phyloP scores from a whole-genome alignment of 75 land plant species.

The Selaginella tamariscina region DNA sequence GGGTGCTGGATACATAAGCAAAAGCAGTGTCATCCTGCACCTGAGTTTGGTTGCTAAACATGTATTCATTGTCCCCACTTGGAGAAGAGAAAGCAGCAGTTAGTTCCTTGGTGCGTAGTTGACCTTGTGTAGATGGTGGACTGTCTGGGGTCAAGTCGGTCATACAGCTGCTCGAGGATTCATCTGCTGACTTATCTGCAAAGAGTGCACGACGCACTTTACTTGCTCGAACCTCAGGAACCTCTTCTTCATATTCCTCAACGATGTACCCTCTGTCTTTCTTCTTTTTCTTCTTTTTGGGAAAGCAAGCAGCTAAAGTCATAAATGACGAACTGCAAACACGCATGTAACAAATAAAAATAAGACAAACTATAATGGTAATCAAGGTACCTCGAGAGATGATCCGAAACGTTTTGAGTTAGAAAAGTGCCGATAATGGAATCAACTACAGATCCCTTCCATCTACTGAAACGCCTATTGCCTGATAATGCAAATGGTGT shows the following conservation, averaged over 20 bases:
- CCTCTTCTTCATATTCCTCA: background rate
- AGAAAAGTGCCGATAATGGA: constrained; percentile 91
- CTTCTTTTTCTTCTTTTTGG: background rate
- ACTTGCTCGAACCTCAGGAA: background rate
- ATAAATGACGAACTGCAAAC: background rate
- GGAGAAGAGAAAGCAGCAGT: too few species aligned
- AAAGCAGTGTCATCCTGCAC: too few species aligned
- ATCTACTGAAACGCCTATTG: constrained; percentile 70
- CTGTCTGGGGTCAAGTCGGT: too few species aligned
- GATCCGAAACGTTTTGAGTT: constrained; percentile 96
- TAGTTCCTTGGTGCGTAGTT: too few species aligned
- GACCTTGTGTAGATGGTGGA: too few species aligned
- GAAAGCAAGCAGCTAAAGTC: background rate
- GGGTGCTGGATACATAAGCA: too few species aligned
- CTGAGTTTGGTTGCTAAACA: too few species aligned
- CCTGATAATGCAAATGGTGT: too few species aligned
- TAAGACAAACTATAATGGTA: background rate
- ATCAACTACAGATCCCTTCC: constrained; percentile 97
- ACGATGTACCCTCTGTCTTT: background rate
- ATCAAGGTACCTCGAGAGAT: constrained; percentile 65
- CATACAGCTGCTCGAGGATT: too few species aligned
- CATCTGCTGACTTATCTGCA: constrained; percentile 14
- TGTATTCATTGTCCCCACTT: too few species aligned
- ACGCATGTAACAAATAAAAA: background rate
- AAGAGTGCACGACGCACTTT: background rate